Evolutionary conservation across 441 rosid genomes (phyloP).

Genomic region (Erysimum cheiri): DNA sequence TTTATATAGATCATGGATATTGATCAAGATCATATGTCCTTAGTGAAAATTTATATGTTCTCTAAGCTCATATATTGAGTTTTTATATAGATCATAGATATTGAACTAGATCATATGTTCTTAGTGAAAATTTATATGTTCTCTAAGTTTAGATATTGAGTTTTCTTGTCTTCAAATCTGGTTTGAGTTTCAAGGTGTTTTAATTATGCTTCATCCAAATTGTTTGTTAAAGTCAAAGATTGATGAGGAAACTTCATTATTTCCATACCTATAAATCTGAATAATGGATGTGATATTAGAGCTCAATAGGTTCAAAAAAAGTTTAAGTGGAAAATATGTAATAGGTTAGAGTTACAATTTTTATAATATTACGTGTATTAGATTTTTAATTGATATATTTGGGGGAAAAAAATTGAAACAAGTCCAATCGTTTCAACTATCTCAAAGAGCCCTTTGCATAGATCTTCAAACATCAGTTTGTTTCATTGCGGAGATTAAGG

Average conservation of each 20-base stretch:
- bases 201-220: background rate
- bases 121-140: background rate
- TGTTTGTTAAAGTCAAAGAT: constrained; percentile 6
- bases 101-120: too few species aligned
- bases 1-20: too few species aligned
- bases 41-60: background rate
- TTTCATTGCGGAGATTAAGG: background rate
- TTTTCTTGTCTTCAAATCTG: background rate
- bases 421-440: background rate
- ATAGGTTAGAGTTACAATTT: background rate
- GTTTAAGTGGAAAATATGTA: background rate
- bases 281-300: background rate
- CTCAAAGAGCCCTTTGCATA: constrained; percentile 6
- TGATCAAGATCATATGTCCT: too few species aligned
- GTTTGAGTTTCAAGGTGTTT: background rate
- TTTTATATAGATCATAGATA: too few species aligned
- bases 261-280: background rate
- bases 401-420: background rate
- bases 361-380: background rate
- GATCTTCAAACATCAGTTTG: background rate
- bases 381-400: background rate
- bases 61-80: background rate
- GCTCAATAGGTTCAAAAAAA: background rate
- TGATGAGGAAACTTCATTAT: constrained; percentile 2
- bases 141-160: background rate